Percentiles rank a stretch among this genome's conserved stretches.
phyloP scores from a whole-genome alignment of 768 basidiomycete genomes.

The Lenzites betulinus region DNA sequence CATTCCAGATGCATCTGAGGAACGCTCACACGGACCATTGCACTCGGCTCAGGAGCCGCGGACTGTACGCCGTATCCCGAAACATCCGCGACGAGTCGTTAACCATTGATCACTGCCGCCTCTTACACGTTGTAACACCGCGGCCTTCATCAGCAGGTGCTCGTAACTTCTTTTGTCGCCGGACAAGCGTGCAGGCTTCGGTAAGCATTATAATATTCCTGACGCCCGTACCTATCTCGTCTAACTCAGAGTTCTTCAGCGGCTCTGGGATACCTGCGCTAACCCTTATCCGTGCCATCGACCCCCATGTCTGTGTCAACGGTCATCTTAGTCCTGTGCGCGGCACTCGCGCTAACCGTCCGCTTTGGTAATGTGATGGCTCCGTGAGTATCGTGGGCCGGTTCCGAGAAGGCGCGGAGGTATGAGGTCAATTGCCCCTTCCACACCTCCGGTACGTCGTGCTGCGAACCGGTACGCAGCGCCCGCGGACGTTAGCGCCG shows the following conservation, averaged over 20 bases:
- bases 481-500: conserved; percentile 1
- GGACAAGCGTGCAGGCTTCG: neutral
- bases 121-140: conserved; percentile 9
- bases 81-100: conserved; percentile 16
- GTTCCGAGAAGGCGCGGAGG: conserved; percentile 11
- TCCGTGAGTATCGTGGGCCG: conserved; percentile 1
- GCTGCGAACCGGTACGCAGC: neutral
- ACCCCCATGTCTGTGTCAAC: conserved; percentile 5
- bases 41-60: neutral
- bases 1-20: neutral
- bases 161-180: neutral
- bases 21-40: neutral
- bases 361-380: neutral
- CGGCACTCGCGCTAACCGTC: conserved; percentile 7
- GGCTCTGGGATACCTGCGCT: neutral
- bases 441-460: conserved; percentile 6
- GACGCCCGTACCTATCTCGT: conserved; percentile 3
- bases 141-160: conserved; percentile 3
- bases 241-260: conserved; percentile 8
- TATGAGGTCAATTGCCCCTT: conserved; percentile 1
- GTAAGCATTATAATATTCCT: conserved; percentile 2
- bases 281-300: conserved; percentile 10
- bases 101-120: neutral
- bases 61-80: neutral
- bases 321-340: neutral